Base-by-base conservation (phyloP, 192 early-diverging fungal genomes). In the Thoreauomyces humboldtii region DNA sequence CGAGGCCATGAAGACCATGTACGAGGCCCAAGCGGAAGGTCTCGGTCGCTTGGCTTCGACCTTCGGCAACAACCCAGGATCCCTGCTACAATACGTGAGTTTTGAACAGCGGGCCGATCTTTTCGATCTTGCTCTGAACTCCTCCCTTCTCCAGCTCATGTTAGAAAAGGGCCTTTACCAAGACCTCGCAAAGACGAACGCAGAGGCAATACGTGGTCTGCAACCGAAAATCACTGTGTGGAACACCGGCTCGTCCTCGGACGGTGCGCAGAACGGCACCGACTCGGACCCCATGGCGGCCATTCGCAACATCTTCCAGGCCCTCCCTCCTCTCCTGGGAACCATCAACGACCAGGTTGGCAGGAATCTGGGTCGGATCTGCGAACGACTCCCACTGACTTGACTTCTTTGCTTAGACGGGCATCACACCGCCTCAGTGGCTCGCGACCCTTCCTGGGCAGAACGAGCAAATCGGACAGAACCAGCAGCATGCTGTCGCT, bases 181-280 rank as follows among this genome's bases (percentile, higher is more conserved):
- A 38, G 77, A 80, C 5, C 63, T 82, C 32, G 80, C 80, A 27
- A 66, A 70, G 28, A 47, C 71, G 34, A 82, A 82, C 63, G 80
- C 80, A 47, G 69, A 79, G 15, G 80, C 80, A 3, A 71, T 81
- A 50, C 60, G 71, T 34, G 80, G 80, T 12, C 71, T 81, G 41
- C 57, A 81, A 19, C 80, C 80, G 45, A 81, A 81, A 65, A 79
- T 81, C 52, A 73, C 69, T 15, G 69, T 81, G 4, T 81, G 80
- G 80, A 81, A 79, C 65, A 79, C 77, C 35, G 77, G 77, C 33
- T n/a, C n/a, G n/a, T n/a, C n/a, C n/a, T n/a, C n/a, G n/a, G n/a
- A n/a, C n/a, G 51, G 51, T n/a, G 61, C 46, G 15, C 36, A 50
- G 12, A 37, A 44, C 6, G 59, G 35, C 3, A 46, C 44, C 14